Conservation (phyloP, 1,139 yeast genomes). For the Nakaseomyces bracarensis region DNA sequence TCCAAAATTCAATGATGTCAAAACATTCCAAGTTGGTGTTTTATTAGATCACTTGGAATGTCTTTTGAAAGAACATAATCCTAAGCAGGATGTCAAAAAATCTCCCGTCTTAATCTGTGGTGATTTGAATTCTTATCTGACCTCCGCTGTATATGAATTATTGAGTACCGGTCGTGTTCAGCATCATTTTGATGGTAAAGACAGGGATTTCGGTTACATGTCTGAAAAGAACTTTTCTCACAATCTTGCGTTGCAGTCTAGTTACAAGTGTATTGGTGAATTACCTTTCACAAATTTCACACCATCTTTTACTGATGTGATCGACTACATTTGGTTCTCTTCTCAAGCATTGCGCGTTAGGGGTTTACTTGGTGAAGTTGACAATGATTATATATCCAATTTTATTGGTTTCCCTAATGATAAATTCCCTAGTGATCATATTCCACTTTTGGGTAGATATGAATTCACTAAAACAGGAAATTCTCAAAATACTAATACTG, state of each 20-base stretch:
- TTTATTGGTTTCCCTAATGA: constrained; percentile 92
- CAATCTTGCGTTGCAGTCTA: constrained; percentile 71
- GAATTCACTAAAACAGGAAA: constrained; percentile 48
- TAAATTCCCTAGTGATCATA: constrained; percentile 90
- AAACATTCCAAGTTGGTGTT: constrained; percentile 89
- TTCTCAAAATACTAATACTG: constrained; percentile 23
- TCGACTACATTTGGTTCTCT: constrained; percentile 94
- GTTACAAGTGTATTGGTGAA: constrained; percentile 79
- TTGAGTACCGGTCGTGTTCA: constrained; percentile 70
- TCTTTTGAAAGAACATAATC: constrained; percentile 35
- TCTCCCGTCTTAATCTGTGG: constrained; percentile 82
- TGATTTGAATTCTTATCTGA: constrained; percentile 82
- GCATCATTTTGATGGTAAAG: constrained; percentile 71
- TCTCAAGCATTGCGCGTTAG: constrained; percentile 69
- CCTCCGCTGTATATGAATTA: constrained; percentile 88
- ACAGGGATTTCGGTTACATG: constrained; percentile 83
- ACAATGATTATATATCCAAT: constrained; percentile 62
- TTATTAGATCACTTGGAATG: constrained; percentile 81
- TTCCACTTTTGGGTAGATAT: constrained; percentile 72
- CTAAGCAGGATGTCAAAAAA: constrained; percentile 46
- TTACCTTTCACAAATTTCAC: constrained; percentile 91
- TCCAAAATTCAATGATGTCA: constrained; percentile 93
- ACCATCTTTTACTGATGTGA: constrained; percentile 85
- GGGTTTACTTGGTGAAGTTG: constrained; percentile 81
- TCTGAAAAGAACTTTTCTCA: constrained; percentile 87